These are phyloP conservation scores for Xylariomycetidae sp. DNA, from an alignment of 2,329 filamentous ascomycete genomes.

Conservation along the genomic window DNA sequence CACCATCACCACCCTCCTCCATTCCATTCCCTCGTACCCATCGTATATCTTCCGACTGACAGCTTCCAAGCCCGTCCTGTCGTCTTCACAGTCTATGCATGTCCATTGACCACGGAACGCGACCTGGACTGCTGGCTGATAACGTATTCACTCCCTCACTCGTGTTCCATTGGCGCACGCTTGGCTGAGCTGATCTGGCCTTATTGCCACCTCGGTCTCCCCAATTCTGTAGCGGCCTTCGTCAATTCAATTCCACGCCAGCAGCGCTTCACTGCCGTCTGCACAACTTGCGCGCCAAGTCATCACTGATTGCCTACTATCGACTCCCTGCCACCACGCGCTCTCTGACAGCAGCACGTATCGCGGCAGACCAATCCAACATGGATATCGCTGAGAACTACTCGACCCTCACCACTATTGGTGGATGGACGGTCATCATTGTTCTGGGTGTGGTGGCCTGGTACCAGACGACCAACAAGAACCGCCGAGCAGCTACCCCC, in stretches of 20 bases:
- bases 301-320: background rate
- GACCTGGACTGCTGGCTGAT: no score
- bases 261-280: no score
- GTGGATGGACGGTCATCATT: conserved; percentile 30
- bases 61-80: no score
- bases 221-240: no score
- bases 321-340: background rate
- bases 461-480: conserved; percentile 16
- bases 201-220: conserved; percentile 8
- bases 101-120: no score
- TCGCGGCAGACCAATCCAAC: conserved; percentile 7
- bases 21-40: no score
- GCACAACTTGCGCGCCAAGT: no score
- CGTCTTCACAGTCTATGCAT: no score
- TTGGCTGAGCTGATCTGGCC: conserved; percentile 14
- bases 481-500: conserved; percentile 12
- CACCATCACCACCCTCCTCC: no score
- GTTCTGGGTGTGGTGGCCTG: conserved; percentile 23
- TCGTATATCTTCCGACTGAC: no score
- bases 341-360: background rate
- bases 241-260: no score
- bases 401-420: conserved; percentile 27
- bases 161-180: background rate
- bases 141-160: background rate
- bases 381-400: conserved; percentile 22